Evolutionary conservation across 2,329 filamentous ascomycete species (phyloP).

Genomic region (Raffaelea albimanens): DNA sequence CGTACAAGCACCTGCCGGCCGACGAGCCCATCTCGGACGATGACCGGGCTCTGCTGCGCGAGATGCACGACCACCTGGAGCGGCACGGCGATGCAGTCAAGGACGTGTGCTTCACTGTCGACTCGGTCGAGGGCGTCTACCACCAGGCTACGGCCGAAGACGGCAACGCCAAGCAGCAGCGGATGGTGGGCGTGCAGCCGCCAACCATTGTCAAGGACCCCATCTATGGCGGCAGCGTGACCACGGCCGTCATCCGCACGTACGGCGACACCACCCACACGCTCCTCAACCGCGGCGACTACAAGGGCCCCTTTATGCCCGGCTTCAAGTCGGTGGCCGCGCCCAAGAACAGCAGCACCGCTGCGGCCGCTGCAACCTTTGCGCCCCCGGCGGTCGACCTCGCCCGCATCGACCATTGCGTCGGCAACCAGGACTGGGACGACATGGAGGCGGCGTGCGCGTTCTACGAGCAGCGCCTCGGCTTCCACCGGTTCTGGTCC

Average conservation of each 20-base stretch:
- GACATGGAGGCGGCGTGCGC: constrained; percentile 62
- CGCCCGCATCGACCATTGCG: constrained; percentile 84
- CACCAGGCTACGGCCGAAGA: constrained; percentile 58
- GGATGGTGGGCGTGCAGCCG: constrained; percentile 42
- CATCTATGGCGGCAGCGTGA: constrained; percentile 58
- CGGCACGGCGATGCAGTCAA: constrained; percentile 89
- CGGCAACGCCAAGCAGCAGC: constrained; percentile 15
- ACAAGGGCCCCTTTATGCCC: constrained; percentile 71
- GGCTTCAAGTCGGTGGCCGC: constrained; percentile 56
- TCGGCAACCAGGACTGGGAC: constrained; percentile 94
- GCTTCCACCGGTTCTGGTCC: constrained; percentile 95
- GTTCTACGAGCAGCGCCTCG: constrained; percentile 79
- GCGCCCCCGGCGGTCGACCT: constrained; percentile 56
- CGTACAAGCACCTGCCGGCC: constrained; percentile 38
- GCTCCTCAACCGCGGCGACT: constrained; percentile 63
- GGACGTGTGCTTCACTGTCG: constrained; percentile 91
- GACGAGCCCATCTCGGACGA: constrained; percentile 53
- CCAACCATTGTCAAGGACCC: constrained; percentile 49
- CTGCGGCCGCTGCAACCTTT: too few species aligned
- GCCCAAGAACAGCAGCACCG: too few species aligned
- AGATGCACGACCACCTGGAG: constrained; percentile 77
- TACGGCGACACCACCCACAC: constrained; percentile 96
- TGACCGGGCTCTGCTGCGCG: constrained; percentile 56
- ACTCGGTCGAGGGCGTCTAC: constrained; percentile 77
- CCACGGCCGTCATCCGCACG: constrained; percentile 72